Percentiles rank a stretch among this genome's conserved stretches.
These are phyloP conservation scores for Sugiyamaella qingdaonensis DNA, from an alignment of 805 yeast species.

Conservation along the genomic window DNA sequence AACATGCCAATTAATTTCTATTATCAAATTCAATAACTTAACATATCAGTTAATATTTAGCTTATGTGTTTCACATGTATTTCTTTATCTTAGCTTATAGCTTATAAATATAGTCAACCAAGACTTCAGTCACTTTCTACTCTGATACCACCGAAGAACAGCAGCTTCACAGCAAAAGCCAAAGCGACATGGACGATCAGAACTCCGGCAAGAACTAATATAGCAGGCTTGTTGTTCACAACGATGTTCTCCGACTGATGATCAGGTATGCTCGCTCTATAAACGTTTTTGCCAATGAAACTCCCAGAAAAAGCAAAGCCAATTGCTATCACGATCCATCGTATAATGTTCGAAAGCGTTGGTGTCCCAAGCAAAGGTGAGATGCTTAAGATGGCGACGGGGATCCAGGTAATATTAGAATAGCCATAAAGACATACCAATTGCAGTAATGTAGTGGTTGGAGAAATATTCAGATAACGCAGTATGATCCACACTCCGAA, in stretches of 20 bases:
- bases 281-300: conserved; percentile 44
- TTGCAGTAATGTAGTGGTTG: conserved; percentile 42
- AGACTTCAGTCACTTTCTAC: conserved; percentile 9
- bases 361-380: conserved; percentile 46
- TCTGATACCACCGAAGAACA: conserved; percentile 49
- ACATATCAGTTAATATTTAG: no score
- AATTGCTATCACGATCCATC: conserved; percentile 57
- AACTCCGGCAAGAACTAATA: conserved; percentile 36
- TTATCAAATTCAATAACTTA: neutral
- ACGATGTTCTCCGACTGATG: conserved; percentile 21
- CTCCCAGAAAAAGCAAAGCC: conserved; percentile 63
- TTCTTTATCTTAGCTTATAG: neutral
- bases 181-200: conserved; percentile 52
- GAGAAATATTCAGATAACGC: conserved; percentile 53
- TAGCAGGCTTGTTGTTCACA: conserved; percentile 38
- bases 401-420: conserved; percentile 80
- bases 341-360: conserved; percentile 41
- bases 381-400: conserved; percentile 61
- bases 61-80: neutral
- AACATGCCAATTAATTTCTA: neutral
- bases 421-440: conserved; percentile 79
- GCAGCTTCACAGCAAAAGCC: conserved; percentile 59
- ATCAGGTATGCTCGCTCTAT: conserved; percentile 35
- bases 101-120: conserved; percentile 2
- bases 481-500: conserved; percentile 47